A percentile compares a stretch with the other conserved stretches of the same genome.
Conservation (phyloP, 1,139 yeast species). For the Yarrowia galli region DNA sequence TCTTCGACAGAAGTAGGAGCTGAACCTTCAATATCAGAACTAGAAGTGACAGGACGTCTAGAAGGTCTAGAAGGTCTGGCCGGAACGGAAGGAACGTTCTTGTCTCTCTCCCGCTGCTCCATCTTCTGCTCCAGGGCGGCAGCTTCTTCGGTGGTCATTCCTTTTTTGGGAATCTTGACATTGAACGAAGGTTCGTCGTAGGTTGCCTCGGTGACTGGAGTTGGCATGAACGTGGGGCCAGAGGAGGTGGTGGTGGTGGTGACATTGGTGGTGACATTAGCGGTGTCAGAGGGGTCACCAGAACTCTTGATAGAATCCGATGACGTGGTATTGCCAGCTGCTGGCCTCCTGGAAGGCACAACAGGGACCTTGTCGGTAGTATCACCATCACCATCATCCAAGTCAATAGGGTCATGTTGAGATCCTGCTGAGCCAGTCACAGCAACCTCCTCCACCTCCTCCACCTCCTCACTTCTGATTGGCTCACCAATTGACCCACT, state of each 20-base stretch:
- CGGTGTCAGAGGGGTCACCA: no score
- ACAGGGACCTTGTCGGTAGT: not conserved
- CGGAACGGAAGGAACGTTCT: not conserved
- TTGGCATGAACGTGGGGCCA: slow-evolving; percentile 10
- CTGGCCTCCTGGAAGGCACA: slow-evolving; percentile 4
- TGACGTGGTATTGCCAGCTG: no score
- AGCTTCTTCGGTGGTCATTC: slow-evolving; percentile 18
- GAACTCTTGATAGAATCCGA: no score
- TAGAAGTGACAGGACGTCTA: not conserved
- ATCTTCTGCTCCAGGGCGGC: slow-evolving; percentile 1
- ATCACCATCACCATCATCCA: not conserved
- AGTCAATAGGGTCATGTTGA: not conserved
- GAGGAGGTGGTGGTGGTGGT: not conserved
- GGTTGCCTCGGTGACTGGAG: slow-evolving; percentile 20
- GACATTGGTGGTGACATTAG: not conserved
- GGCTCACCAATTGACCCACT: no score
- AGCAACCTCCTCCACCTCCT: not conserved
- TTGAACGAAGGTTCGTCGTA: slow-evolving; percentile 6
- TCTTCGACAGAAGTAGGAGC: not conserved
- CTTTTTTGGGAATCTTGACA: slow-evolving; percentile 3
- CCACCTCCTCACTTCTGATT: not conserved
- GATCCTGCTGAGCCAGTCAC: not conserved
- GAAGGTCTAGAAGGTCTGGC: not conserved
- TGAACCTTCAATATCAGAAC: not conserved
- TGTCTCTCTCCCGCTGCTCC: not conserved